These are phyloP conservation scores for Monosporozyma yasuniensis DNA, from an alignment of 805 yeast genomes.

Conservation along the genomic window DNA sequence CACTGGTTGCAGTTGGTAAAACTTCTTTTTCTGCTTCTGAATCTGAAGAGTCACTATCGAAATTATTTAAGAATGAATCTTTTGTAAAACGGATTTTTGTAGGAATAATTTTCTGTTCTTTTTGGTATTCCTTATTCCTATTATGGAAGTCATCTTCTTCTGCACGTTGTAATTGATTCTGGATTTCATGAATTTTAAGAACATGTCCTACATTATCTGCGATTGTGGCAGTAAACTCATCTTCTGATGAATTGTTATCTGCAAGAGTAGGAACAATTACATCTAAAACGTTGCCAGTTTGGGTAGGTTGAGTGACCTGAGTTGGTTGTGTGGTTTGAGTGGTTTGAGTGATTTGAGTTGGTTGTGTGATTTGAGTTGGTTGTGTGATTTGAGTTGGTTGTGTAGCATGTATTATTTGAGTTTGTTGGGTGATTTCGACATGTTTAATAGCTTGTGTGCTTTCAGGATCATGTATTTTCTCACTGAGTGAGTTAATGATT, in stretches of 20 bases:
- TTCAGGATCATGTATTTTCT: neutral
- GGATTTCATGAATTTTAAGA: conserved; percentile 15
- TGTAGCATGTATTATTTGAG: neutral
- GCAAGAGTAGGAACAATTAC: neutral
- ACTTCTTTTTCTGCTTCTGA: neutral
- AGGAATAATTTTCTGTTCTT: neutral
- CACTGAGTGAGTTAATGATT: neutral
- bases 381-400: neutral
- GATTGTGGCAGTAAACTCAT: neutral
- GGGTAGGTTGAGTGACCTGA: conserved; percentile 1
- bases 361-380: neutral
- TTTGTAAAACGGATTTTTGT: conserved; percentile 11
- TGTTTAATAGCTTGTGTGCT: neutral
- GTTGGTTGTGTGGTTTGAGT: conserved; percentile 2
- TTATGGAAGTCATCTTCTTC: conserved; percentile 1
- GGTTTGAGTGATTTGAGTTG: neutral
- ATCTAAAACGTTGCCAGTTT: neutral
- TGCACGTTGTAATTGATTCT: conserved; percentile 8
- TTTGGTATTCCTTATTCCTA: conserved; percentile 3
- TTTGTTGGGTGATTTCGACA: neutral
- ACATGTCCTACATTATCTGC: neutral
- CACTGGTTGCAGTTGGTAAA: neutral
- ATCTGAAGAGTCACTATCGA: conserved; percentile 13
- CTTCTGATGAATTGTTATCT: neutral
- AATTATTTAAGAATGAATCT: conserved; percentile 17